These are phyloP conservation scores for Tuber umbilicatum DNA, from an alignment of 495 filamentous ascomycete species.

Conservation along the genomic window DNA sequence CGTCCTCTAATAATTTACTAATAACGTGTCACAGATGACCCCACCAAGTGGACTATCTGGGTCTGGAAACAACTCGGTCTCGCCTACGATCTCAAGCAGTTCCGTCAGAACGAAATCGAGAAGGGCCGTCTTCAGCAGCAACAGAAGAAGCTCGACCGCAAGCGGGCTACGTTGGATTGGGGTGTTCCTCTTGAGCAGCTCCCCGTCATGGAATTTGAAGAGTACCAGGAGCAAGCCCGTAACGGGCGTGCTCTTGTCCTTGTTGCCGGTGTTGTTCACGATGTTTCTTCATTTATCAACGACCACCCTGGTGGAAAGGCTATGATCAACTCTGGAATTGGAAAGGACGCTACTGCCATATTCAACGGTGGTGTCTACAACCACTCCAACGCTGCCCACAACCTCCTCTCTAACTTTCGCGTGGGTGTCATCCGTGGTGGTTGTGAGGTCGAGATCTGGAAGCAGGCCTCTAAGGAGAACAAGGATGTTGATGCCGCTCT, in stretches of 20 bases:
- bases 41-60: constrained; percentile 98
- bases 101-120: constrained; percentile 96
- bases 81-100: constrained; percentile 93
- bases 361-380: constrained; percentile 99
- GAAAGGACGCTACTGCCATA: constrained; percentile 97
- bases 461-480: constrained; percentile 83
- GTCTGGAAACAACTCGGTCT: constrained; percentile 86
- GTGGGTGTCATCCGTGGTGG: constrained; percentile 94
- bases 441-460: constrained; percentile 98
- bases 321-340: constrained; percentile 83
- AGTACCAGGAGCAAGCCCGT: constrained; percentile 81
- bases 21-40: constrained; percentile 54
- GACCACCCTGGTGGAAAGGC: constrained; percentile 96
- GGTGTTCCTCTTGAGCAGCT: constrained; percentile 88
- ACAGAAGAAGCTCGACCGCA: constrained; percentile 99
- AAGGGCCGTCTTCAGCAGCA: constrained; percentile 95
- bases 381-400: constrained; percentile 97
- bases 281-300: constrained; percentile 89
- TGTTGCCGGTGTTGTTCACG: constrained; percentile 91
- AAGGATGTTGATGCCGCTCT: constrained; percentile 73
- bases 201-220: constrained; percentile 94
- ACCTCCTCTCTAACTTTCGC: constrained; percentile 91
- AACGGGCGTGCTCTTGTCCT: constrained; percentile 72
- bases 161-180: constrained; percentile 88
- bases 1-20: not conserved